These are phyloP conservation scores for Russula dissimulans DNA, from an alignment of 768 basidiomycete genomes.

Conservation along the genomic window DNA sequence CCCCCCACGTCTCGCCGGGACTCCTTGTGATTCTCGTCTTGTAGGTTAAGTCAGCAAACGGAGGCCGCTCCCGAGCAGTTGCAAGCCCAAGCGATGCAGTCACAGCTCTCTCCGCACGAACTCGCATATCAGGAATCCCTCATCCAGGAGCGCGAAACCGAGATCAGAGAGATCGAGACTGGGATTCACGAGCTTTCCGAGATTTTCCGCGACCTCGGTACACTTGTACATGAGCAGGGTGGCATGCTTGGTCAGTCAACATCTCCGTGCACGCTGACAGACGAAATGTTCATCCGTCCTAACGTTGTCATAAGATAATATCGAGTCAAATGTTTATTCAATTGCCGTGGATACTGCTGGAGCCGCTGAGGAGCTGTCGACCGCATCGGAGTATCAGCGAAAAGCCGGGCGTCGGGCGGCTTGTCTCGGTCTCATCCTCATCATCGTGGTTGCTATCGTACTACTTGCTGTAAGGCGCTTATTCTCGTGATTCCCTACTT, in stretches of 20 bases:
- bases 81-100: conserved; percentile 61
- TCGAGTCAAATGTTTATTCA: conserved; percentile 86
- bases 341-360: conserved; percentile 74
- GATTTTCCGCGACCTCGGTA: conserved; percentile 94
- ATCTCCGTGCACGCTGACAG: not conserved
- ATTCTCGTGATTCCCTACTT: not conserved
- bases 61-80: conserved; percentile 46
- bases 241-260: conserved; percentile 77
- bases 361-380: conserved; percentile 78
- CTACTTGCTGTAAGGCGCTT: conserved; percentile 71
- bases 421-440: conserved; percentile 82
- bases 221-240: conserved; percentile 90
- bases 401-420: conserved; percentile 86
- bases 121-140: conserved; percentile 93
- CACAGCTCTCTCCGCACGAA: conserved; percentile 79
- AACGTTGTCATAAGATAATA: conserved; percentile 57
- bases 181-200: conserved; percentile 94
- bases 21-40: not conserved
- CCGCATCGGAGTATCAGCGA: conserved; percentile 88
- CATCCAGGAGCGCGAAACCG: conserved; percentile 87
- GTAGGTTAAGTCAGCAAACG: conserved; percentile 10
- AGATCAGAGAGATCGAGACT: conserved; percentile 93
- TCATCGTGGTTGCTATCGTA: conserved; percentile 80
- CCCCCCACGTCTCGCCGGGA: no score
- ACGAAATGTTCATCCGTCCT: not conserved